Conservation (phyloP, 805 yeast genomes). For the Candida namnaoensis region DNA sequence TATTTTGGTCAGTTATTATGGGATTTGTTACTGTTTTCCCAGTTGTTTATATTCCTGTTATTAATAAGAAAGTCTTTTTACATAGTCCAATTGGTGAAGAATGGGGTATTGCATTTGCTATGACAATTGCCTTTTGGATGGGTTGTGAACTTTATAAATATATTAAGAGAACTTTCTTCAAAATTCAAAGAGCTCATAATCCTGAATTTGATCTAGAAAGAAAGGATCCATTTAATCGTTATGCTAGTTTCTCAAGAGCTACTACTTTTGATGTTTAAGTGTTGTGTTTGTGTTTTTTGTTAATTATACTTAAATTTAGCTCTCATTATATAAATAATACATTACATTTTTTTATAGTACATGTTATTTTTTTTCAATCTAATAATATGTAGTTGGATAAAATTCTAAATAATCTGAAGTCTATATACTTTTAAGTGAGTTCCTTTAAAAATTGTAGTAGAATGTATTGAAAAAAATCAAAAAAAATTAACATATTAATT, state of each 20-base stretch:
- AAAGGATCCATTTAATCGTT: constrained; percentile 53
- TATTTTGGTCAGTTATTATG: constrained; percentile 71
- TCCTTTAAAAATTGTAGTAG: too few species aligned
- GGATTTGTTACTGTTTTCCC: constrained; percentile 74
- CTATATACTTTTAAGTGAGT: too few species aligned
- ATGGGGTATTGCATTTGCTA: constrained; percentile 70
- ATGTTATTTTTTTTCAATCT: too few species aligned
- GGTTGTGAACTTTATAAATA: constrained; percentile 65
- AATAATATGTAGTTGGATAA: too few species aligned
- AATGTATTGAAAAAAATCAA: too few species aligned
- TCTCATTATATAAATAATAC: too few species aligned
- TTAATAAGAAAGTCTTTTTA: constrained; percentile 65
- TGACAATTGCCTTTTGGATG: constrained; percentile 44
- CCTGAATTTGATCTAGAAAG: constrained; percentile 61
- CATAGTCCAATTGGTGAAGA: constrained; percentile 68
- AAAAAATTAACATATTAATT: too few species aligned
- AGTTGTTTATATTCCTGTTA: constrained; percentile 82
- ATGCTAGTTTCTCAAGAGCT: constrained; percentile 48
- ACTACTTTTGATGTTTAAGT: constrained; percentile 27
- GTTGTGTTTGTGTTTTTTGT: background rate
- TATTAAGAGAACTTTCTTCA: constrained; percentile 47
- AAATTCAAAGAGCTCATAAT: constrained; percentile 34
- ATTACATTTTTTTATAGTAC: too few species aligned
- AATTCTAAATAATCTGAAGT: too few species aligned
- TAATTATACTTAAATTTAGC: too few species aligned